A percentile compares a stretch with the other conserved stretches of the same genome.
Evolutionary conservation across 805 yeast species (phyloP).

Genomic region (Vanderwaltozyma polyspora): DNA sequence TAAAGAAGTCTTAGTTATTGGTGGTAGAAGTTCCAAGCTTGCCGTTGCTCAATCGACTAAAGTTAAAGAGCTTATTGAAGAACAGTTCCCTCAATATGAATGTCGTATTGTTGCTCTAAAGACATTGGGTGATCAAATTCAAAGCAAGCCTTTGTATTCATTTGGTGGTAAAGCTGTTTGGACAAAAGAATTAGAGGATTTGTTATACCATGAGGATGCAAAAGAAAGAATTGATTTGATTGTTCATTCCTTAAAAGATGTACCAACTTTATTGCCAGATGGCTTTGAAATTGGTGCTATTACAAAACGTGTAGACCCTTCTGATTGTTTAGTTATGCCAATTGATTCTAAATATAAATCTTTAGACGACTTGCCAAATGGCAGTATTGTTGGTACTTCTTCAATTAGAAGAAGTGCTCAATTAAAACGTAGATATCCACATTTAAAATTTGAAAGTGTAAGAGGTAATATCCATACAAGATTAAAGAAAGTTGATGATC

Average conservation of each 20-base stretch:
- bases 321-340: slow-evolving; percentile 82
- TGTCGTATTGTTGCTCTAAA: slow-evolving; percentile 70
- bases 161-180: slow-evolving; percentile 95
- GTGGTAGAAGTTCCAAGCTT: slow-evolving; percentile 79
- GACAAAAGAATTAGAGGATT: slow-evolving; percentile 88
- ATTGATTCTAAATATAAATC: slow-evolving; percentile 48
- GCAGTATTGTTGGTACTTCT: slow-evolving; percentile 86
- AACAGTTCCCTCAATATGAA: slow-evolving; percentile 49
- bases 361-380: slow-evolving; percentile 68
- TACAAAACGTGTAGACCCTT: slow-evolving; percentile 78
- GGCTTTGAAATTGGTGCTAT: slow-evolving; percentile 86
- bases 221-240: slow-evolving; percentile 70
- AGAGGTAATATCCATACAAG: slow-evolving; percentile 83
- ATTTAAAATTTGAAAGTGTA: slow-evolving; percentile 67
- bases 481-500: slow-evolving; percentile 65
- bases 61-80: slow-evolving; percentile 50
- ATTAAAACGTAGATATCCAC: slow-evolving; percentile 65
- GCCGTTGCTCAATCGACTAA: slow-evolving; percentile 81
- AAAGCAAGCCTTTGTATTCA: slow-evolving; percentile 73
- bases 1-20: slow-evolving; percentile 34
- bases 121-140: slow-evolving; percentile 86
- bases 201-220: slow-evolving; percentile 52
- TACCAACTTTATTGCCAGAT: slow-evolving; percentile 83
- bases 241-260: slow-evolving; percentile 88
- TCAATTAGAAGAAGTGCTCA: slow-evolving; percentile 92